Evolutionary conservation across 768 basidiomycete genomes (phyloP).

Genomic region (Suillus alpinus): DNA sequence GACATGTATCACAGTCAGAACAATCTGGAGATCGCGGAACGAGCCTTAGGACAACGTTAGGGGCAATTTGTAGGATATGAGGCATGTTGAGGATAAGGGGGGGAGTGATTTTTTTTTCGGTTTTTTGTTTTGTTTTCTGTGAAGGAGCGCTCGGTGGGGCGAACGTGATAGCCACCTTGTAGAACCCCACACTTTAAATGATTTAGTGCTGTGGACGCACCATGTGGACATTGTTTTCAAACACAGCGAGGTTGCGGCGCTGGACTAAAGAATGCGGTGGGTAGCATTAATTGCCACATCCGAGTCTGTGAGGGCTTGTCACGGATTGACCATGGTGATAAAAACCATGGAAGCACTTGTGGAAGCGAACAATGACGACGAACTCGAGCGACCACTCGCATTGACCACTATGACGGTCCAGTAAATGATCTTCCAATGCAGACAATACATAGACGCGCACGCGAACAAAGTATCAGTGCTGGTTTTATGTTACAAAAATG

Average conservation of each 20-base stretch:
- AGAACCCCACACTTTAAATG: background rate
- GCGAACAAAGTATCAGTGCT: background rate
- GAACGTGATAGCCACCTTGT: background rate
- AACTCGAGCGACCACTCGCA: background rate
- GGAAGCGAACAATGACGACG: background rate
- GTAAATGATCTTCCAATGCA: background rate
- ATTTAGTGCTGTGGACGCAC: background rate
- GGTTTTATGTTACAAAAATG: background rate
- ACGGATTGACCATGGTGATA: background rate
- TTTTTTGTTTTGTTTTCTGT: too few relatives aligned
- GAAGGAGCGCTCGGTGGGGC: background rate
- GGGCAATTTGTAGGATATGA: accelerated
- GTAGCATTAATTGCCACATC: background rate
- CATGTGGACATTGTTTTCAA: background rate
- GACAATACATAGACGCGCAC: background rate
- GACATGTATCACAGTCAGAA: background rate
- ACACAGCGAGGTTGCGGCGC: background rate
- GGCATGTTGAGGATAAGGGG: background rate
- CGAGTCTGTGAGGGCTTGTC: background rate
- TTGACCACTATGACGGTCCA: background rate
- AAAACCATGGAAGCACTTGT: background rate
- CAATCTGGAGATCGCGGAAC: background rate
- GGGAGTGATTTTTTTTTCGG: background rate
- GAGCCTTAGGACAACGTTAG: background rate
- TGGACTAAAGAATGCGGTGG: background rate